Base-by-base conservation (phyloP, 305 asterid genomes). In the Stenogyne calaminthoides region DNA sequence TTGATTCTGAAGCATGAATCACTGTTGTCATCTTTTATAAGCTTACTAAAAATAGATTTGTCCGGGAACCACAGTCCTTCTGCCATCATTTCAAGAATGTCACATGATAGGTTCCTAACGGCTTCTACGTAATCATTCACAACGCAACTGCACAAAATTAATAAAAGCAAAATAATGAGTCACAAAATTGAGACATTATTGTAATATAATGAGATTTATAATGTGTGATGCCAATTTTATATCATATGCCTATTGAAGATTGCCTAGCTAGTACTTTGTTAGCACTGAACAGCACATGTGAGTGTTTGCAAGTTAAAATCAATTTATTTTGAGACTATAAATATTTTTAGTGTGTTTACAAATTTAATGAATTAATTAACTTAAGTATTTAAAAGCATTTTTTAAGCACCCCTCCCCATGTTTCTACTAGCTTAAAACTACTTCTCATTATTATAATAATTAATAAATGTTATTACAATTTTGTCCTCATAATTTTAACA, bases 1-100 rank as follows among this genome's bases (percentile, higher is more conserved):
- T 91, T 91, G 77, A 91, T 77, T 27, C 90, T 66, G 82, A 91
- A 83, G 80, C 91, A 91, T 6, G 93, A 91, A 66, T 91, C 97
- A 58, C 79, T 91, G 1, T 82, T 67, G 5, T 9, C 67, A 57
- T 87, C 84, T 20, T 47, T 56, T 8, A 88, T 82, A 76, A 91
- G 85, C 10, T 79, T 76, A 58, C 93, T 91, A 12, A 86, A 86
- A 37, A 80, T 70, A 22, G 80, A 68, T 15, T 55, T 81, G 74
- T 86, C 86, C 7, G 68, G 79, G 29, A 73, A 22, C 74, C 82
- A 74, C 57, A 91, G 4, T 0, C 89, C 93, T 36, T 88, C 84
- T 0, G 90, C 95, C 79, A 76, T 84, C 67, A 86, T 72, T 15
- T 91, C 93, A 20, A 91, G 88, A 75, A 91, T 69, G 14, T 86